Percentiles rank a stretch among this genome's conserved stretches.
phyloP scores from a whole-genome alignment of 768 basidiomycete genomes.

The Boletus reticulatus region DNA sequence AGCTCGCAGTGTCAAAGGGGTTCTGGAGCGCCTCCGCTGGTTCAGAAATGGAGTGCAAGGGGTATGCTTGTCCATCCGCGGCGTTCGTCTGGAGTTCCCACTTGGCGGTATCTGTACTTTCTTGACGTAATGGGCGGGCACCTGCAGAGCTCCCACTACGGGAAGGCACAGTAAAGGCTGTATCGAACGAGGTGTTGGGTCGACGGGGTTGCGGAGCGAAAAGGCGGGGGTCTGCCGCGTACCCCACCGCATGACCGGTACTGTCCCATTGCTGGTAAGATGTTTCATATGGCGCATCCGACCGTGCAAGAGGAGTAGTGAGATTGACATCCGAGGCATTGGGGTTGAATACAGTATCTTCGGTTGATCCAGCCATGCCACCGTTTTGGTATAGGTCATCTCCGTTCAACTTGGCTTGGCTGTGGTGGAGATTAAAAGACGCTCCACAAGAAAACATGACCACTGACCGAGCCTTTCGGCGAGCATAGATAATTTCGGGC shows the following conservation, averaged over 20 bases:
- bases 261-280: slow-evolving; percentile 52
- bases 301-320: slow-evolving; percentile 20
- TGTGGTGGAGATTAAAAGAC: slow-evolving; percentile 22
- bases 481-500: slow-evolving; percentile 61
- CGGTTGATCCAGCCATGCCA: slow-evolving; percentile 29
- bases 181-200: slow-evolving; percentile 14
- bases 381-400: slow-evolving; percentile 31
- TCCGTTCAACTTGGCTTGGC: slow-evolving; percentile 52
- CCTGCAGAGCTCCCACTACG: slow-evolving; percentile 13
- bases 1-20: slow-evolving; percentile 23
- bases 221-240: slow-evolving; percentile 42
- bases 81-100: slow-evolving; percentile 32
- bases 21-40: slow-evolving; percentile 18
- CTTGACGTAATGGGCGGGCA: slow-evolving; percentile 17
- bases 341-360: slow-evolving; percentile 36
- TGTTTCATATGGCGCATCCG: slow-evolving; percentile 31
- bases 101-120: slow-evolving; percentile 28
- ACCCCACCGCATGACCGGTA: slow-evolving; percentile 48
- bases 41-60: slow-evolving; percentile 20
- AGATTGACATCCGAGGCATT: slow-evolving; percentile 43
- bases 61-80: slow-evolving; percentile 24
- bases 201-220: slow-evolving; percentile 51
- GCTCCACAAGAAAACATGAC: not conserved
- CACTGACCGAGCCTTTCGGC: slow-evolving; percentile 66
- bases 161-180: slow-evolving; percentile 8